These are phyloP conservation scores for Penicillium sp. DNA, from an alignment of 2,329 filamentous ascomycete genomes.

Conservation along the genomic window DNA sequence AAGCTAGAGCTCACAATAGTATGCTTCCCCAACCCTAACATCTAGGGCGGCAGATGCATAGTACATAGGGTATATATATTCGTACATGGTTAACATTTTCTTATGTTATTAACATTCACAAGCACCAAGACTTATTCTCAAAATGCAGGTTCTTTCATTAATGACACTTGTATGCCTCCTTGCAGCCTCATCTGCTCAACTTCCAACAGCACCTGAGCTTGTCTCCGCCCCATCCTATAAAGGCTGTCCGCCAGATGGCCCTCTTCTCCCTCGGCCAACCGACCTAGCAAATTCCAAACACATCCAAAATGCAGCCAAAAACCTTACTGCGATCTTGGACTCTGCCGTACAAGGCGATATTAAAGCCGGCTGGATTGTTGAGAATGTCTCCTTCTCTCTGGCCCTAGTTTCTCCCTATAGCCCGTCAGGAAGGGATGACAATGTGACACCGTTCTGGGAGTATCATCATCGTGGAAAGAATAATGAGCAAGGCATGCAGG, in stretches of 20 bases:
- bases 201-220: constrained; percentile 17
- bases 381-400: constrained; percentile 48
- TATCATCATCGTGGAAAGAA: constrained; percentile 46
- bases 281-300: constrained; percentile 30
- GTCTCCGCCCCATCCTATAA: constrained; percentile 17
- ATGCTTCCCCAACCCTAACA: neutral
- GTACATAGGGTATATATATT: neutral
- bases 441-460: constrained; percentile 44
- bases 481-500: constrained; percentile 42
- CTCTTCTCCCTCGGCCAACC: constrained; percentile 40
- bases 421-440: constrained; percentile 16
- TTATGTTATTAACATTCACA: neutral
- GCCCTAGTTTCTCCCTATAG: constrained; percentile 42
- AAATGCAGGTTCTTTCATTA: neutral
- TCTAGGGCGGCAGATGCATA: neutral
- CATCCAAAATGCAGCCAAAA: constrained; percentile 35
- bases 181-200: constrained; percentile 9
- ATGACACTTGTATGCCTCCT: neutral
- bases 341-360: constrained; percentile 39
- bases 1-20: neutral
- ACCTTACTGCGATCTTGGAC: constrained; percentile 36
- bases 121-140: neutral
- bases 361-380: constrained; percentile 40
- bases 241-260: constrained; percentile 28
- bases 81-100: neutral